A percentile compares a stretch with the other conserved stretches of the same genome.
Evolutionary conservation across 148 eudicot species (phyloP).

Genomic region (Vaccinium myrtillus): DNA sequence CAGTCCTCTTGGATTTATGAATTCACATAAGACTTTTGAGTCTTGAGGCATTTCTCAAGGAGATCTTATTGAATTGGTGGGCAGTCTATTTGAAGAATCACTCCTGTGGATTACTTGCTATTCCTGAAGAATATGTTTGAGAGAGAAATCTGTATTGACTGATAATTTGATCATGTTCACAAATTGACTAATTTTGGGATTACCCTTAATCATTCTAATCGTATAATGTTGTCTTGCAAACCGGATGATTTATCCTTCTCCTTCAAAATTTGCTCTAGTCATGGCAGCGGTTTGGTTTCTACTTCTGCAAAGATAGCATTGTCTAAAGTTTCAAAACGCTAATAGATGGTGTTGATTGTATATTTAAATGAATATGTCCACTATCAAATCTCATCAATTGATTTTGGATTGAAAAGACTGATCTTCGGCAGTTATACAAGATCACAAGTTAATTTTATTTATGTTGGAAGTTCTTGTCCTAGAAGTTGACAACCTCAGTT

Average conservation of each 20-base stretch:
- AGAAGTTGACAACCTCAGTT: neutral
- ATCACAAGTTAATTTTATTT: neutral
- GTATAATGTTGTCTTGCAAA: neutral
- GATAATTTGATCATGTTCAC: neutral
- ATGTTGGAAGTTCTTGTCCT: neutral
- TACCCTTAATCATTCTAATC: neutral
- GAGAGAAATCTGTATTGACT: neutral
- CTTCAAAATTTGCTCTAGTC: neutral
- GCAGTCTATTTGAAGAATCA: neutral
- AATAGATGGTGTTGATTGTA: neutral
- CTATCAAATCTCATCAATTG: slow-evolving; percentile 4
- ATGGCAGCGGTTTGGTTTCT: neutral
- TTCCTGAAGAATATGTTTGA: neutral
- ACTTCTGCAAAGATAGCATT: neutral
- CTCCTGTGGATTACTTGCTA: neutral
- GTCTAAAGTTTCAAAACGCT: neutral
- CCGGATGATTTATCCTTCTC: neutral
- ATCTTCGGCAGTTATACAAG: neutral
- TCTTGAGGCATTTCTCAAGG: neutral
- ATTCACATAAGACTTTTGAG: neutral
- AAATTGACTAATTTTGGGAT: neutral
- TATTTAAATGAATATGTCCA: neutral
- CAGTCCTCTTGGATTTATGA: neutral
- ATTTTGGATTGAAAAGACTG: neutral
- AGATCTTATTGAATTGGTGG: neutral